phyloP scores from a whole-genome alignment of 176 grass and related monocot species.

The Musa troglodytarum region DNA sequence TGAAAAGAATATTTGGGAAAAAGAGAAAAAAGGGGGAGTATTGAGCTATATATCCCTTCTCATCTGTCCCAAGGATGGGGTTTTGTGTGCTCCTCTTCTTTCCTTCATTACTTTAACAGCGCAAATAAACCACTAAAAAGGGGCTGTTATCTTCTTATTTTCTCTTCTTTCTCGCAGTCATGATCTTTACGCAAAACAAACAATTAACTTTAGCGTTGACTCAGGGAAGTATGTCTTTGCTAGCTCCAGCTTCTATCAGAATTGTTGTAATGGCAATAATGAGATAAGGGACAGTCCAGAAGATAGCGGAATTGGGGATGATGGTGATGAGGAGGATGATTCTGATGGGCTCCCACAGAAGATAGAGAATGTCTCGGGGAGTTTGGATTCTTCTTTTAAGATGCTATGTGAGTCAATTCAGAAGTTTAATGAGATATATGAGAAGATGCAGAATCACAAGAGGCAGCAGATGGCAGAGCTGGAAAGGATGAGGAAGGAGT shows the following conservation, averaged over 20 bases:
- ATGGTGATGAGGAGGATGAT: background rate
- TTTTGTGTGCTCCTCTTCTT: too few species aligned
- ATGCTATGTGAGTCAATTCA: constrained; percentile 50
- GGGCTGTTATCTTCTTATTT: too few species aligned
- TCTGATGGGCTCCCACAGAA: constrained; percentile 7
- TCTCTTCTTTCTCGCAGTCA: too few species aligned
- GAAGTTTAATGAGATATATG: constrained; percentile 48
- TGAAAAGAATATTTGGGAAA: too few species aligned
- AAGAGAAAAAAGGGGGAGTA: too few species aligned
- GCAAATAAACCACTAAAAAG: too few species aligned
- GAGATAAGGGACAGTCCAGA: constrained; percentile 11
- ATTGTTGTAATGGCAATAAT: background rate
- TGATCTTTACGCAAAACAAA: too few species aligned
- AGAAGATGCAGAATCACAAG: constrained; percentile 66
- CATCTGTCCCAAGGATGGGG: too few species aligned
- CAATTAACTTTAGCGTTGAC: background rate
- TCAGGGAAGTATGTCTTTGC: constrained; percentile 9
- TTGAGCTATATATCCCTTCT: too few species aligned
- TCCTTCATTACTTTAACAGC: too few species aligned
- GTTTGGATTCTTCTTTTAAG: constrained; percentile 21
- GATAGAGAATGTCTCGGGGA: background rate
- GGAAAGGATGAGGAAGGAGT: constrained; percentile 63
- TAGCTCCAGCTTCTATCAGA: background rate
- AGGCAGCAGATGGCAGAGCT: constrained; percentile 57
- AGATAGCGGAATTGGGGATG: background rate